These are phyloP conservation scores for Candolleomyces aberdarensis DNA, from an alignment of 768 basidiomycete genomes.

Conservation along the genomic window DNA sequence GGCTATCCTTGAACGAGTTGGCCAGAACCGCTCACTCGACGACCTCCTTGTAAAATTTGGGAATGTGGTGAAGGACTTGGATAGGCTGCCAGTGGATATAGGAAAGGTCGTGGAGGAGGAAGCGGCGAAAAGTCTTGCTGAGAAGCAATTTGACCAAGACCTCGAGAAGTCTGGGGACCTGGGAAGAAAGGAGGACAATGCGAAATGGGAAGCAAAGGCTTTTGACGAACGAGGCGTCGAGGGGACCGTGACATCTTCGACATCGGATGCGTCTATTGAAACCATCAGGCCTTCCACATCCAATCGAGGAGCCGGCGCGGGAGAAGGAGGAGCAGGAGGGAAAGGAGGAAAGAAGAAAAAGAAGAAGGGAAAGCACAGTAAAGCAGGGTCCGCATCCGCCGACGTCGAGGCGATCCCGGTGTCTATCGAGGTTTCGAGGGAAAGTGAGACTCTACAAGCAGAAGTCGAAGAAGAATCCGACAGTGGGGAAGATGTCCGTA, in stretches of 20 bases:
- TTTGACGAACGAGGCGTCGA: too few relatives aligned
- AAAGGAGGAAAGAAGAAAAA: slow-evolving; percentile 9
- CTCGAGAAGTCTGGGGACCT: too few relatives aligned
- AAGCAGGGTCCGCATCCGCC: background rate
- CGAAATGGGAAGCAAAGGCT: too few relatives aligned
- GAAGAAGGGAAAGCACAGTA: slow-evolving; percentile 4
- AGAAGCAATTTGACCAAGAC: too few relatives aligned
- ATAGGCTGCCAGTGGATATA: slow-evolving; percentile 13
- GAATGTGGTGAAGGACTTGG: slow-evolving; percentile 15
- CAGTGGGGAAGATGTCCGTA: too few relatives aligned
- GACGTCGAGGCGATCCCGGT: background rate
- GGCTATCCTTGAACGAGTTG: slow-evolving; percentile 31
- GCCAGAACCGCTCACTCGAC: slow-evolving; percentile 29
- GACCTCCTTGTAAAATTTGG: slow-evolving; percentile 22
- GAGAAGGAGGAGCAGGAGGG: slow-evolving; percentile 11
- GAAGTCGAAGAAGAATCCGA: too few relatives aligned
- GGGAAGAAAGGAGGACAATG: too few relatives aligned
- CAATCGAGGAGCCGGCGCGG: background rate
- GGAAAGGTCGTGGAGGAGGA: background rate
- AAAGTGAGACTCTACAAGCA: background rate
- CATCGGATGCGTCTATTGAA: background rate
- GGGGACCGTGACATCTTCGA: background rate
- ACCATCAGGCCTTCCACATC: background rate
- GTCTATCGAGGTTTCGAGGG: background rate
- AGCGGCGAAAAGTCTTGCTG: background rate